Percentiles rank a stretch among this genome's conserved stretches.
phyloP scores from a whole-genome alignment of 2,329 filamentous ascomycete genomes.

The Rhinocladiella similis region DNA sequence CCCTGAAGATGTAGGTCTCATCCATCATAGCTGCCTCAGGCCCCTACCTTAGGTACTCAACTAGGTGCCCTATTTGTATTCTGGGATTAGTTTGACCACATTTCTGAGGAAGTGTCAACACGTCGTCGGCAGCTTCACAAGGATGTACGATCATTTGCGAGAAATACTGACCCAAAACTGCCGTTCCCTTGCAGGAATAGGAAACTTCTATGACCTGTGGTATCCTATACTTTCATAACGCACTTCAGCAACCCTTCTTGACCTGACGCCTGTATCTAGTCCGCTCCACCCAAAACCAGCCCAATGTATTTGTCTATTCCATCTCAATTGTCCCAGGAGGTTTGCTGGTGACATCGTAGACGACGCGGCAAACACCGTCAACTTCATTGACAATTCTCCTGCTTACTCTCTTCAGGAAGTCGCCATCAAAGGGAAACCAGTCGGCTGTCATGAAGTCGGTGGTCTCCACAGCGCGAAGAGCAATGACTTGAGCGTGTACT shows the following conservation, averaged over 20 bases:
- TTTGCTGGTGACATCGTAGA: conserved; percentile 60
- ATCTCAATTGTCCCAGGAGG: conserved; percentile 73
- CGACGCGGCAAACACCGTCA: conserved; percentile 68
- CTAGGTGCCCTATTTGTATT: not conserved
- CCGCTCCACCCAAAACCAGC: not conserved
- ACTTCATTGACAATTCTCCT: conserved; percentile 75
- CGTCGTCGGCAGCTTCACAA: not conserved
- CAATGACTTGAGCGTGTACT: conserved; percentile 63
- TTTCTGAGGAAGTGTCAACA: not conserved
- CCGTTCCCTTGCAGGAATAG: not conserved
- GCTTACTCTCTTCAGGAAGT: conserved; percentile 65
- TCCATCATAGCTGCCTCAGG: not conserved
- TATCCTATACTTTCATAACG: not conserved
- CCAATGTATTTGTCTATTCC: conserved; percentile 51
- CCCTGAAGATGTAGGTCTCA: not conserved
- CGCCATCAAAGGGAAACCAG: conserved; percentile 64
- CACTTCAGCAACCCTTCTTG: not conserved
- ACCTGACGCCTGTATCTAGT: not conserved
- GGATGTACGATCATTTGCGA: not conserved
- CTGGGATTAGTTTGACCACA: not conserved
- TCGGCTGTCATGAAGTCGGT: conserved; percentile 76
- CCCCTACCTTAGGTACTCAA: not conserved
- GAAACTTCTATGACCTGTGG: not conserved
- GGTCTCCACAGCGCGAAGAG: conserved; percentile 61
- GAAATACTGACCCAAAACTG: not conserved